Base-by-base conservation (phyloP, 139 green algal genomes). In the Chlamydomonas urium region DNA sequence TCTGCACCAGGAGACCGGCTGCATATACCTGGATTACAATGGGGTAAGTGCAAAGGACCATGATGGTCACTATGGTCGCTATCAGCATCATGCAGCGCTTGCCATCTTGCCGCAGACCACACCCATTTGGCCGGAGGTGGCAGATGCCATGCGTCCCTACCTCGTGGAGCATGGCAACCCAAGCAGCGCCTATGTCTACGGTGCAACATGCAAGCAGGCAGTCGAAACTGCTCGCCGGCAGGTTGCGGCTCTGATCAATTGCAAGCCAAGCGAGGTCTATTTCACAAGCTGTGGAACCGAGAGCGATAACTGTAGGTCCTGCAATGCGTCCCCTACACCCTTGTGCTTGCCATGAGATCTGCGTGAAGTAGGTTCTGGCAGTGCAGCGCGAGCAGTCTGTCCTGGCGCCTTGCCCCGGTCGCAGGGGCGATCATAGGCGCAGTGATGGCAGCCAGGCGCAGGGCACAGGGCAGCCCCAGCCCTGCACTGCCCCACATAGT, bases 1-100 rank as follows among this genome's bases (percentile, higher is more conserved):
- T 5, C 60, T 37, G 5, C n/a, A n/a, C 33, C 32, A 67, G 29
- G 6, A 26, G 8, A 57, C 36, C 24, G 28, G 58, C 31, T 86
- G 79, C 63, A 71, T 87, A 8, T 90, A 92, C 48, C 37, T 92
- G 26, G 85, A 92, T 34, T 86, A 85, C 59, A 90, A 89, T 75
- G 81, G 75, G 5, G n/a, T n/a, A n/a, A n/a, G n/a, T n/a, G n/a
- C n/a, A n/a, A n/a, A n/a, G n/a, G n/a, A n/a, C n/a, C n/a, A n/a
- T n/a, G n/a, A n/a, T n/a, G n/a, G n/a, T n/a, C n/a, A n/a, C n/a
- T n/a, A n/a, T n/a, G n/a, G n/a, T n/a, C n/a, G n/a, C n/a, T n/a
- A n/a, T n/a, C n/a, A n/a, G n/a, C n/a, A n/a, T n/a, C n/a, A n/a
- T n/a, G n/a, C n/a, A n/a, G n/a, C n/a, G n/a, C n/a, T n/a, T n/a